Conservation (phyloP, 352 stramenopile species). For the Peronospora farinosa region DNA sequence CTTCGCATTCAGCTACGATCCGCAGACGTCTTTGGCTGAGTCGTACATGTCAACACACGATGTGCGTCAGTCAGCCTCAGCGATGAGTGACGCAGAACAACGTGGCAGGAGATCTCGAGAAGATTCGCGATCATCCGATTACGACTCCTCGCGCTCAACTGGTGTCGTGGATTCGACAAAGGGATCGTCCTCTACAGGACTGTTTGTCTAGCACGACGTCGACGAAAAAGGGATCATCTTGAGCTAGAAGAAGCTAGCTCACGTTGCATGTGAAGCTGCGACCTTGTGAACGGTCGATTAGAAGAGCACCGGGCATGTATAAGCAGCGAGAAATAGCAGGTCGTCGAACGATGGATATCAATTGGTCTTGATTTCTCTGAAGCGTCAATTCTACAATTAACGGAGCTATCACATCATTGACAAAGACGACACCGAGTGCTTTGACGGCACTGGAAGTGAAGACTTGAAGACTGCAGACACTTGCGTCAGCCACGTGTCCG, state of each 20-base stretch:
- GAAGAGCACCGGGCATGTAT: no score
- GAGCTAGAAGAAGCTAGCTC: neutral
- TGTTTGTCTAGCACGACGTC: conserved; percentile 28
- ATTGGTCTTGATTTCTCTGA: no score
- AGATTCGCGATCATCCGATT: conserved; percentile 69
- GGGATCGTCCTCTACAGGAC: conserved; percentile 30
- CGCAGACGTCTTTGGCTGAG: conserved; percentile 69
- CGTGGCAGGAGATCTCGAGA: conserved; percentile 59
- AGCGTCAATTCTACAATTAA: no score
- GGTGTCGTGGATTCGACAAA: conserved; percentile 32
- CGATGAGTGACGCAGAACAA: conserved; percentile 57
- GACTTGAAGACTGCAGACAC: no score
- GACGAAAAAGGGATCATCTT: neutral
- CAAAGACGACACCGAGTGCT: no score
- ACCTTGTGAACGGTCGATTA: no score
- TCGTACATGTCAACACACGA: conserved; percentile 75
- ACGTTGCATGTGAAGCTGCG: no score
- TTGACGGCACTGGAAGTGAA: no score
- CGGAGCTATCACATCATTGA: no score
- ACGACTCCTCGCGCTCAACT: conserved; percentile 26
- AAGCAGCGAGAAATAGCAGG: no score
- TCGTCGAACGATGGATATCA: no score
- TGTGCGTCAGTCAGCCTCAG: conserved; percentile 44
- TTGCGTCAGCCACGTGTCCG: no score
- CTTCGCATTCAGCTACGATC: conserved; percentile 81